Base-by-base conservation (phyloP, 1,139 yeast species). In the Protomyces gravidus region DNA sequence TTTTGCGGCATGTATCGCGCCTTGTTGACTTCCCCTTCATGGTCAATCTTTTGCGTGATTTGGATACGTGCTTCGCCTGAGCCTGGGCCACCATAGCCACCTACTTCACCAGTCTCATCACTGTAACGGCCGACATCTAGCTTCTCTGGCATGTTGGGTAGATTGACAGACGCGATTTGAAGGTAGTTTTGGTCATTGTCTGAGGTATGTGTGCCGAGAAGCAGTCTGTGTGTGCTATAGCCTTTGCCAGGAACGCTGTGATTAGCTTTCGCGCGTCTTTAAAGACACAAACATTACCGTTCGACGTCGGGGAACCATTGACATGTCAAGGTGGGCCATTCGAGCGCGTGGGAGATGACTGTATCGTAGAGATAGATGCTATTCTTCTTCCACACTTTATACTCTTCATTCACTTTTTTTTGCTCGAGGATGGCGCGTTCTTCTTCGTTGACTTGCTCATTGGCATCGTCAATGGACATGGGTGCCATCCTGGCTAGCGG, bases 311-410 rank as follows among this genome's bases (percentile, higher is more conserved):
- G 79, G 65, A 75, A 67, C 77, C 78, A 76, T 63, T 76, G 73
- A 25, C 64, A 78, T 68, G 72, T 74, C 57, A 72, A 62, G 27
- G 78, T 73, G 19, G 92, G 90, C 75, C 80, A 80, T 50, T 83
- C 83, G 55, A 83, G 75, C 21, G 87, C 81, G 64, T 81, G 77
- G 33, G 95, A 81, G 64, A 88, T 81, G 66, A 89, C 79, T 63
- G 87, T 76, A 71, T 88, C 88, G 73, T 92, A 92, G 56, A 92
- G 75, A 65, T 89, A 78, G 15, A 96, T 96, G n/a, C 92, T 86
- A 11, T 95, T 84, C 70, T 92, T 92, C 72, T 90, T 90, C 98
- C 98, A 92, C 4, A 48, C 59, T 42, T 55, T 55, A 53, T 48
- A 48, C 28, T 48, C 59, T 30, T 55, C 53, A 25, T 55, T 49